Evolutionary conservation across 176 grass and related monocot species (phyloP), one percentile per base, ranked within the genome.

Genomic region (Bromus sterilis): DNA sequence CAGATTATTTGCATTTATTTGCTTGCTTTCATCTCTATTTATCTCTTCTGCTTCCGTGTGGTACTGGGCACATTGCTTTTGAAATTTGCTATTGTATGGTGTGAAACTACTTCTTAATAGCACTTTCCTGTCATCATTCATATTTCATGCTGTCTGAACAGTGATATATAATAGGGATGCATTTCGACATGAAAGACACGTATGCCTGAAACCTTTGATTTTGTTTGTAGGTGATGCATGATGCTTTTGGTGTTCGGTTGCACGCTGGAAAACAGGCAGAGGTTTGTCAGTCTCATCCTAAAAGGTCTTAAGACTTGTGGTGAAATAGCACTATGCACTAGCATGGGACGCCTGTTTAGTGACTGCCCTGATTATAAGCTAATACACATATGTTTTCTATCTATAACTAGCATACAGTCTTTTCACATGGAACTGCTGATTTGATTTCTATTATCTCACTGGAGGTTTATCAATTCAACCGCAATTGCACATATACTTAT

Each of bases 181-280:
- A 75, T 7, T 55, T 81, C 3, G 30, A 63, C 32, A 18, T 66
- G 32, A 68, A 75, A 71, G 62, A 4, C 33, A 58, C 9, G 48
- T 66, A 34, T 59, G 12, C 16, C 71, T 72, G 36, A 23, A 78
- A 20, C 20, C 18, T 83, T 84, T 36, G 39, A 13, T 69, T 73
- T 13, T 86, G 18, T 37, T 90, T 89, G 33, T 74, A 98, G 90
- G 95, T 98, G 67, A 95, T 98, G 93, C 86, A 89, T 44, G 95
- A 98, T 85, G 92, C 95, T 60, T 95, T 87, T 93, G 93, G 95
- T 56, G 89, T 98, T 85, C 87, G 95, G 71, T 86, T 95, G 59
- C 95, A 98, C 31, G 95, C 95, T 82, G 95, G 95, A 81, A 98
- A 89, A 56, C 95, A 98, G 86, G 95, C 95, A 86, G 90, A 92